Conservation (phyloP, 257 asterid genomes). For the Solanum okadae region DNA sequence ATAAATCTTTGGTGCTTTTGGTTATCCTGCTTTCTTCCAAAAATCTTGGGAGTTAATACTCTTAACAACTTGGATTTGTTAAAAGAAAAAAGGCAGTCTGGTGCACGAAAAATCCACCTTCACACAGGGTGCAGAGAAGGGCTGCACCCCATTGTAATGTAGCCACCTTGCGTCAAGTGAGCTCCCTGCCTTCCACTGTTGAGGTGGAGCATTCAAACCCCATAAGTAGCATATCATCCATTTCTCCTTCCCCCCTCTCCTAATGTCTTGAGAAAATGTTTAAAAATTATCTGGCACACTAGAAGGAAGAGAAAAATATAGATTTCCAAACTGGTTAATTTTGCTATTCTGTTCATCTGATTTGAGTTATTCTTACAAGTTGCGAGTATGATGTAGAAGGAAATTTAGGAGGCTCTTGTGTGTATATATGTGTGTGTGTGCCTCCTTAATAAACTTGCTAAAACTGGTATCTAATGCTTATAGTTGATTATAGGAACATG, state of each 20-base stretch:
- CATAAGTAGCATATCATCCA: neutral
- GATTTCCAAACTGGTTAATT: neutral
- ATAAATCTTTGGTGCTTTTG: neutral
- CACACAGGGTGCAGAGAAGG: neutral
- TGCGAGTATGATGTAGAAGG: neutral
- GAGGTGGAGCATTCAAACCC: neutral
- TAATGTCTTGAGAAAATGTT: neutral
- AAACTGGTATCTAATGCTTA: neutral
- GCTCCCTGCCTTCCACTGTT: neutral
- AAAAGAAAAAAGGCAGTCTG: neutral
- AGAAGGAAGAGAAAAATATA: neutral
- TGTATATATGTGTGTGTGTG: neutral
- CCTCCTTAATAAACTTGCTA: neutral
- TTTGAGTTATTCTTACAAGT: neutral
- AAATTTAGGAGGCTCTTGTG: neutral
- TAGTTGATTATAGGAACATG: conserved; percentile 49
- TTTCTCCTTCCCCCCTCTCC: neutral
- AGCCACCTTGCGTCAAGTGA: neutral
- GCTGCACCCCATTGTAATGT: too few species aligned
- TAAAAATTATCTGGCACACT: neutral
- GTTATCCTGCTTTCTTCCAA: neutral
- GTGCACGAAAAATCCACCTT: neutral
- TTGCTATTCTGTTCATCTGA: neutral
- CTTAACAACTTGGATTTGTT: neutral
- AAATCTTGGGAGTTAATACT: neutral